Conservation (phyloP, 306 rosid species). For the Inga oerstediana region DNA sequence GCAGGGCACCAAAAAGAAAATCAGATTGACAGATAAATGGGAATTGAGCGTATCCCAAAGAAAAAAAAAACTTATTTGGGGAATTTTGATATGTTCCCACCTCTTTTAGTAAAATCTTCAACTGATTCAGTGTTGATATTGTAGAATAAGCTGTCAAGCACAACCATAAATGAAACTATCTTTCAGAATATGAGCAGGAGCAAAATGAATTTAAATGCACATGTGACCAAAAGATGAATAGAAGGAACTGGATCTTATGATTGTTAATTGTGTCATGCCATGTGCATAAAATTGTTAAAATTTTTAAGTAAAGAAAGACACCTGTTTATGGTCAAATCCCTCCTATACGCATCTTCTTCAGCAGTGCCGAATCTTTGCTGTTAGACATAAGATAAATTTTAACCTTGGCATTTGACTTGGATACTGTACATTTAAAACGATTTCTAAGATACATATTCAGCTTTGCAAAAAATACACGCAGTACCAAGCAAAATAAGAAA, state of each 20-base stretch:
- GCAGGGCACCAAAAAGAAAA: constrained; percentile 33
- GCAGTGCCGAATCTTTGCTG: constrained; percentile 93
- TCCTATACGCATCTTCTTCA: constrained; percentile 92
- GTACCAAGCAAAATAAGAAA: background rate
- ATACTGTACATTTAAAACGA: constrained; percentile 30
- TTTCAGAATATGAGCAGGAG: constrained; percentile 6
- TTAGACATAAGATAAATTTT: constrained; percentile 35
- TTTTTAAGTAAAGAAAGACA: constrained; percentile 28
- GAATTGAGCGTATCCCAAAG: constrained; percentile 9
- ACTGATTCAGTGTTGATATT: constrained; percentile 75
- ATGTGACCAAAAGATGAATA: constrained; percentile 1
- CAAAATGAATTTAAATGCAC: background rate
- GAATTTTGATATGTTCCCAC: constrained; percentile 44
- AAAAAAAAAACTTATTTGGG: constrained; percentile 14
- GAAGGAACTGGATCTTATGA: background rate
- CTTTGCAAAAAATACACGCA: constrained; percentile 24
- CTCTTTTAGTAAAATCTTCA: constrained; percentile 89
- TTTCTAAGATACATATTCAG: constrained; percentile 4
- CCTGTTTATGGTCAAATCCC: constrained; percentile 98
- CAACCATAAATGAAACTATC: constrained; percentile 31
- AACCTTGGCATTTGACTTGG: constrained; percentile 22
- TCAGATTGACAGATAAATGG: constrained; percentile 1
- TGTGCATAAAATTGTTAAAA: background rate
- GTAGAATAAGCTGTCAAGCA: constrained; percentile 78
- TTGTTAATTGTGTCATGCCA: constrained; percentile 23